Evolutionary conservation across 2,329 filamentous ascomycete genomes (phyloP).

Genomic region (Pseudopyricularia cyperi): DNA sequence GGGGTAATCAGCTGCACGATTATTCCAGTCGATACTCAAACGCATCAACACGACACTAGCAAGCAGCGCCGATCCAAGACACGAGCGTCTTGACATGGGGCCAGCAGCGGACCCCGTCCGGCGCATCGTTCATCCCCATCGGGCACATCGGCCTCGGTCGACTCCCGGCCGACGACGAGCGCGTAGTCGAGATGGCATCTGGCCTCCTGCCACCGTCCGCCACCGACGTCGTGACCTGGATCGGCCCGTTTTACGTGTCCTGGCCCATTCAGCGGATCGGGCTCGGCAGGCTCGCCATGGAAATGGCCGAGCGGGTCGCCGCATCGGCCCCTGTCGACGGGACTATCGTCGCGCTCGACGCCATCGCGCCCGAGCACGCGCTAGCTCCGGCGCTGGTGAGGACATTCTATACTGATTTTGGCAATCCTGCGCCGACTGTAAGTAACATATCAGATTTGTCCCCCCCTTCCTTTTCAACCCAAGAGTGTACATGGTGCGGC

Average conservation of each 20-base stretch:
- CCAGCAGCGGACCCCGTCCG: slow-evolving; percentile 15
- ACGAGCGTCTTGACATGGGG: slow-evolving; percentile 16
- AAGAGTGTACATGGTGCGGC: no score
- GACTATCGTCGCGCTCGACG: slow-evolving; percentile 22
- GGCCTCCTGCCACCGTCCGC: slow-evolving; percentile 10
- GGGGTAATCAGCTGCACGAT: not conserved
- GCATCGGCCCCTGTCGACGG: slow-evolving; percentile 17
- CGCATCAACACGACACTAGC: slow-evolving; percentile 6
- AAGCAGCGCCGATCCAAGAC: slow-evolving; percentile 19
- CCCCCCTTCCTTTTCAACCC: no score
- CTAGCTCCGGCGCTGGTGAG: slow-evolving; percentile 11
- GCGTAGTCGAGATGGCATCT: slow-evolving; percentile 7
- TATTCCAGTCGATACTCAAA: not conserved
- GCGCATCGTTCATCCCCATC: slow-evolving; percentile 19
- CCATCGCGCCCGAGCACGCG: slow-evolving; percentile 16
- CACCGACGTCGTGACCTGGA: slow-evolving; percentile 18
- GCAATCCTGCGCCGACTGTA: slow-evolving; percentile 13
- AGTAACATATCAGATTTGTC: slow-evolving; percentile 5
- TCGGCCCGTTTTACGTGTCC: slow-evolving; percentile 26
- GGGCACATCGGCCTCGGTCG: slow-evolving; percentile 24
- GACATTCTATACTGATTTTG: slow-evolving; percentile 14
- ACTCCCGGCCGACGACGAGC: slow-evolving; percentile 15
- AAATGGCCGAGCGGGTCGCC: slow-evolving; percentile 18
- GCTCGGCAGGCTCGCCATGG: slow-evolving; percentile 22
- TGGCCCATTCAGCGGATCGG: slow-evolving; percentile 21